Evolutionary conservation across 202 grass and related monocot genomes (phyloP).

Genomic region (Digitaria exilis): DNA sequence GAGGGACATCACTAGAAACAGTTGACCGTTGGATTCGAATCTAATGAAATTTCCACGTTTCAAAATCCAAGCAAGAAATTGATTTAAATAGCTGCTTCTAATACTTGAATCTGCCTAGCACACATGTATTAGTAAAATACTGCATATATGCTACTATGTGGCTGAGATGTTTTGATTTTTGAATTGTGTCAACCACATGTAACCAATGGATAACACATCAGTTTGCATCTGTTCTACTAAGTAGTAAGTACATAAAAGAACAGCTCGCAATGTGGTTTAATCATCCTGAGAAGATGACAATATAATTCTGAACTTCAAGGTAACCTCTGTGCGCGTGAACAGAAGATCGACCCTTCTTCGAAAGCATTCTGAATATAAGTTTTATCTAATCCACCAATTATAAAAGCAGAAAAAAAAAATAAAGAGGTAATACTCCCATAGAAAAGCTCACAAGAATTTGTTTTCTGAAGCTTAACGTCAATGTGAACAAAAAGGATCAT

Average conservation of each 20-base stretch:
- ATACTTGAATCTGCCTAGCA: neutral
- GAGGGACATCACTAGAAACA: neutral
- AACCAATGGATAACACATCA: too few relatives aligned
- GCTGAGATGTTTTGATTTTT: neutral
- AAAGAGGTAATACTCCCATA: neutral
- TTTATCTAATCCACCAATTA: neutral
- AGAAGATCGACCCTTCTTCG: neutral
- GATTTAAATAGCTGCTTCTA: neutral
- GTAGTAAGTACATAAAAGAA: too few relatives aligned
- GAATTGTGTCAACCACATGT: too few relatives aligned
- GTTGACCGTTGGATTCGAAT: neutral
- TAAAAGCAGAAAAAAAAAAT: neutral
- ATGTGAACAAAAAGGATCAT: neutral
- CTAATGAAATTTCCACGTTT: neutral
- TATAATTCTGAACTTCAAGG: neutral
- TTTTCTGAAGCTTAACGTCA: neutral
- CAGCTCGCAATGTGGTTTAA: too few relatives aligned
- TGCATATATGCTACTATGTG: neutral
- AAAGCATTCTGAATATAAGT: neutral
- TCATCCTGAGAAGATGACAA: too few relatives aligned
- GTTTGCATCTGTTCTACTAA: too few relatives aligned
- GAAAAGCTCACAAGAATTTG: constrained; percentile 1
- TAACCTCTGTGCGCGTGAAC: neutral
- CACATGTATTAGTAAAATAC: neutral
- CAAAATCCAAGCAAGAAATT: neutral